Base-by-base conservation (phyloP, 2,329 filamentous ascomycete species). In the Sphaceloma murrayae region DNA sequence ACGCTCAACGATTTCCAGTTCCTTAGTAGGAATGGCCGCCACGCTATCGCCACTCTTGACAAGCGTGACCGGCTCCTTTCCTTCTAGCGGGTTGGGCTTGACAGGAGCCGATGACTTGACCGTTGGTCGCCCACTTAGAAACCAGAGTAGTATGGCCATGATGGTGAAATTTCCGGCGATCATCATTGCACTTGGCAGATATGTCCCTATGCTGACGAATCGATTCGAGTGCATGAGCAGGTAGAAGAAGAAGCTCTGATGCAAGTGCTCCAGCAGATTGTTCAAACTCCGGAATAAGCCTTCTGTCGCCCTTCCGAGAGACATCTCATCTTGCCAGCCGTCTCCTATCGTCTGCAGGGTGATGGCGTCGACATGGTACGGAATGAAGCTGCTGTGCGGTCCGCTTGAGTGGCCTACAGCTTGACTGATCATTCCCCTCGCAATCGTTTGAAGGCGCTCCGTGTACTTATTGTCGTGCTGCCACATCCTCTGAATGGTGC, bases 241-340 rank as follows among this genome's bases (percentile, higher is more conserved):
- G 62, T 98, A 98, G 67, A 98, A 96, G 74, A 98, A 98, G 70
- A 98, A 98, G 62, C 88, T 95, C 66, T 98, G 91, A 61, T 98
- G 91, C 49, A 98, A 72, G 60, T 98, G 88, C 65, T 98, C 91
- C 22, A 98, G 74, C 47, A 98, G 67, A 58, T 98, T 98, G 67
- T 98, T 98, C 63, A 98, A 68, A 61, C 86, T 94, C 55, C 91
- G 75, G 62, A 94, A 94, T 2, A 91, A 75, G 55, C 87, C 87
- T 65, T 98, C 91, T 3, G 96, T 73, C 0, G 88, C 80, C 45
- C 88, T 75, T 4, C 91, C 91, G 59, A 98, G 78, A 7, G 83
- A 84, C 85, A 96, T 96, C 65, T 96, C 91, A 60, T 98, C 91
- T 58, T 96, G 86, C 86, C 87, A 94, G 22, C 91, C 91, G 31